Evolutionary conservation across 2,329 filamentous ascomycete genomes (phyloP), one percentile per base, ranked within the genome.

Genomic region (Calonectria henricotiae): DNA sequence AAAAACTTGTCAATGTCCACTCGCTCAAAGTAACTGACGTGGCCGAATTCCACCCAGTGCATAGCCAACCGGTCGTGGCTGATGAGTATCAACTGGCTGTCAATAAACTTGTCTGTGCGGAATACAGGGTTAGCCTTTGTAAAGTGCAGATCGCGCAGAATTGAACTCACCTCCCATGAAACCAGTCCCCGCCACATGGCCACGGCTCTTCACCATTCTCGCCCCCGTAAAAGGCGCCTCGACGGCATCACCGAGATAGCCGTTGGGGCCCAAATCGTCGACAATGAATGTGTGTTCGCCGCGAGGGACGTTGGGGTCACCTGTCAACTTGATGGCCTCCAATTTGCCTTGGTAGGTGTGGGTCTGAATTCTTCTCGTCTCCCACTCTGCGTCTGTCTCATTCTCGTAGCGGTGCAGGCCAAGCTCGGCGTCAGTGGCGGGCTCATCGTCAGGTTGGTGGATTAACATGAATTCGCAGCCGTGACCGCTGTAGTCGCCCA

Each of bases 381-480:
- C 77, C 79, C 85, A 89, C n/a, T 82, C 82, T 11, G 83, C 81
- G 17, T 85, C 81, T 5, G 83, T 82, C 74, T 91, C 88, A 13
- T 75, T 76, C 0, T 82, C 78, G 9, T 73, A 65, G 54, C 82
- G 83, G 5, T 81, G 73, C 2, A 89, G 78, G 1, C 82, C 82
- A 4, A 83, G 77, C 49, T 85, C 82, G 25, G 82, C 80, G 65
- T 86, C 80, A 1, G 83, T 80, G 3, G 76, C 77, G 1, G 79
- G 76, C 46, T 83, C 81, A 37, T 86, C 84, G 20, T 88, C 85
- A 0, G 91, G 90, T 78, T 99, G 96, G 75, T 94, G 86, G 54
- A 98, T 85, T 13, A 97, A 85, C 5, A 98, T 79, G 67, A 98
- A 98, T 81, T 98, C 96, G 80, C 93, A 95, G 0, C 95, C 95